Conservation (phyloP, 331 rosid species). For the Erythrophleum ivorense region DNA sequence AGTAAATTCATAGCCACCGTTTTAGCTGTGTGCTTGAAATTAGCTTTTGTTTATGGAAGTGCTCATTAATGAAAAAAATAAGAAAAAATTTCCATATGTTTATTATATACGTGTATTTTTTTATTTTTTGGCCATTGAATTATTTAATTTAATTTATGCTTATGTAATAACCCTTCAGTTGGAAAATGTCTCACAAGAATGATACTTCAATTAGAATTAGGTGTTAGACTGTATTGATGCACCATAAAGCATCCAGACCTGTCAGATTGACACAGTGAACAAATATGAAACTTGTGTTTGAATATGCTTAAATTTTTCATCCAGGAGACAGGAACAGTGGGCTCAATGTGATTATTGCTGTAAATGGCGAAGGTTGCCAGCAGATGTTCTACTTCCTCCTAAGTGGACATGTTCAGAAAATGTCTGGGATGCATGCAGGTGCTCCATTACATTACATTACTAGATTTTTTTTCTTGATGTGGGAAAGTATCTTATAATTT, state of each 20-base stretch:
- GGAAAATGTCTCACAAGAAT: constrained; percentile 8
- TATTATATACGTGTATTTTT: background rate
- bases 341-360: constrained; percentile 94
- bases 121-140: background rate
- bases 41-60: background rate
- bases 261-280: background rate
- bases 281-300: constrained; percentile 23
- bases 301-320: constrained; percentile 35
- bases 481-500: constrained; percentile 32
- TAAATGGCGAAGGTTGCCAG: constrained; percentile 90
- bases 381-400: constrained; percentile 88
- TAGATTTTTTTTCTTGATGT: constrained; percentile 5
- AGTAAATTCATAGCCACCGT: background rate
- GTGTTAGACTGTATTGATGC: background rate
- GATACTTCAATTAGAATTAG: constrained; percentile 1
- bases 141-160: constrained; percentile 1
- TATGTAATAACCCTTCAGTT: background rate
- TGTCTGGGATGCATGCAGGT: constrained; percentile 91
- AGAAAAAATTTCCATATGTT: background rate
- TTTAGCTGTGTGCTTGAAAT: constrained; percentile 2
- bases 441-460: constrained; percentile 15
- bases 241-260: background rate
- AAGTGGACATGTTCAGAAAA: constrained; percentile 92
- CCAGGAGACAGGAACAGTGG: constrained; percentile 90
- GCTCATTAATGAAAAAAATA: background rate